These are phyloP conservation scores for Grigorovia transvaalensis DNA, from an alignment of 805 yeast species.

Conservation along the genomic window DNA sequence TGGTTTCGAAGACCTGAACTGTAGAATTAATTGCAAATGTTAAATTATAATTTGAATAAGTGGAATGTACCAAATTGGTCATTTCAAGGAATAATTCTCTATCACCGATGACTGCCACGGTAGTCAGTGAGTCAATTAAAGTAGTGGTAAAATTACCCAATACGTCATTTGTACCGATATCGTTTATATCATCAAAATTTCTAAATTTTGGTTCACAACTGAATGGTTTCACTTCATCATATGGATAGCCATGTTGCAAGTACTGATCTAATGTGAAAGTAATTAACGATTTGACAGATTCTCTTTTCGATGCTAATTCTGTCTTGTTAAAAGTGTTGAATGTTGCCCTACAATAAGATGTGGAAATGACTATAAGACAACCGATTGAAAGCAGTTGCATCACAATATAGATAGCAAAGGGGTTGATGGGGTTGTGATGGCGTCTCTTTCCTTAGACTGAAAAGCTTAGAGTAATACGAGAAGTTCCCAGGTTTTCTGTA, in stretches of 20 bases:
- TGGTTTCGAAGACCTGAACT: conserved; percentile 81
- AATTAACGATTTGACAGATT: conserved; percentile 48
- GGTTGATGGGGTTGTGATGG: background rate
- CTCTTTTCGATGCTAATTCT: conserved; percentile 26
- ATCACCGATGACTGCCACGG: conserved; percentile 64
- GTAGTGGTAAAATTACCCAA: conserved; percentile 78
- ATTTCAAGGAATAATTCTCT: conserved; percentile 41
- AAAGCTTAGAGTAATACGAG: too few relatives aligned
- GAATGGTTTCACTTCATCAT: conserved; percentile 71
- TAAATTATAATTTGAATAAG: conserved; percentile 14
- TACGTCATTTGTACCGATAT: conserved; percentile 66
- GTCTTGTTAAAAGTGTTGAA: conserved; percentile 19
- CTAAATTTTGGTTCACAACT: conserved; percentile 61
- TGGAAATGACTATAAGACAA: too few relatives aligned
- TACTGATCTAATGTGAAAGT: conserved; percentile 69
- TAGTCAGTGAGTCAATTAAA: conserved; percentile 68
- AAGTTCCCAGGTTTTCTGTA: too few relatives aligned
- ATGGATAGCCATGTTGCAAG: conserved; percentile 61
- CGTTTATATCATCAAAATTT: conserved; percentile 41
- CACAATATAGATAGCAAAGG: background rate
- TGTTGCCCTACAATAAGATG: background rate
- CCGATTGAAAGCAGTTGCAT: background rate
- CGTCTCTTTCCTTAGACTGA: too few relatives aligned
- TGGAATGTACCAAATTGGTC: conserved; percentile 32
- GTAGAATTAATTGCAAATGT: conserved; percentile 54